Conservation (phyloP, 345 rosid species). For the Citrus reticulata region DNA sequence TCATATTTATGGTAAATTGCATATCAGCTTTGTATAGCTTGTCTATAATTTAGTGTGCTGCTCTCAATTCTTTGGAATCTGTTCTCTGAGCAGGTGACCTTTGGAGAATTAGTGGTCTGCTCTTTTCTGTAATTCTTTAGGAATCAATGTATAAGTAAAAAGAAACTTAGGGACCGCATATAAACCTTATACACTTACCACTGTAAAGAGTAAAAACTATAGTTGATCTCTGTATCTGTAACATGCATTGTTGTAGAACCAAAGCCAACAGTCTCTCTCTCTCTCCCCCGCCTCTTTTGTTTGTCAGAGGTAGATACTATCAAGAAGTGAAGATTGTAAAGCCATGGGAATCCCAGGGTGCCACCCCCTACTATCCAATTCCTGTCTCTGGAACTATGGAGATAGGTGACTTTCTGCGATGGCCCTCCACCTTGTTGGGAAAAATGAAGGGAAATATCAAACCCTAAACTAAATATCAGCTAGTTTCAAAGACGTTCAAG, state of each 20-base stretch:
- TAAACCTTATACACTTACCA: neutral
- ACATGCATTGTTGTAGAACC: slow-evolving; percentile 1
- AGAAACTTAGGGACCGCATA: neutral
- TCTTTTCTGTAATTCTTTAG: neutral
- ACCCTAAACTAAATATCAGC: too few species aligned
- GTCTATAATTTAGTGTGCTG: neutral
- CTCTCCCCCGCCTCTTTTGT: too few species aligned
- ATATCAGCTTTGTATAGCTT: neutral
- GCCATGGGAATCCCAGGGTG: neutral
- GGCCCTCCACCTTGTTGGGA: neutral
- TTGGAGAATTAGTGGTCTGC: neutral
- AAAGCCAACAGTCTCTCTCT: neutral
- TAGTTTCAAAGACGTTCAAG: neutral
- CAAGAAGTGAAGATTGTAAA: neutral
- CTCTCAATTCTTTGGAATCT: neutral
- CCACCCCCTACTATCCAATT: neutral
- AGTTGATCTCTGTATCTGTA: neutral
- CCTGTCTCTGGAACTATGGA: neutral
- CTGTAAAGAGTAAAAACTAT: too few species aligned
- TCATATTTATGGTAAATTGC: slow-evolving; percentile 4
- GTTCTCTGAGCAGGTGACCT: neutral
- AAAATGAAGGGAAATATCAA: neutral
- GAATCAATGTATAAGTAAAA: neutral
- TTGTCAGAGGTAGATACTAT: neutral
- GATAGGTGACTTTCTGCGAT: neutral